These are phyloP conservation scores for Aegilops speltoides DNA, from an alignment of 176 grass and related monocot species.

Conservation along the genomic window DNA sequence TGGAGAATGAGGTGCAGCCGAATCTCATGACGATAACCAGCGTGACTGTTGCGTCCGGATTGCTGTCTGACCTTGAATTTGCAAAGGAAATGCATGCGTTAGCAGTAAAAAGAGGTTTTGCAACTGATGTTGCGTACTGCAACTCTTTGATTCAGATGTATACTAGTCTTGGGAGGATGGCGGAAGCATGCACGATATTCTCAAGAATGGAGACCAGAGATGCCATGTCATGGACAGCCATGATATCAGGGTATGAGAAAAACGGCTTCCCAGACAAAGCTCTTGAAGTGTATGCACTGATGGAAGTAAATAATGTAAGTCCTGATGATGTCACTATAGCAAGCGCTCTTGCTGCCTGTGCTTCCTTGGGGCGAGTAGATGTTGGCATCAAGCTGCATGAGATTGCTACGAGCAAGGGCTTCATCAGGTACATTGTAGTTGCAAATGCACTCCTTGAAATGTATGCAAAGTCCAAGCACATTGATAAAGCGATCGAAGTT, in stretches of 20 bases:
- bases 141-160: conserved; percentile 97
- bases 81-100: conserved; percentile 79
- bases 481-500: conserved; percentile 82
- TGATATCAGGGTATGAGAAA: conserved; percentile 97
- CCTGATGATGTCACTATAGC: conserved; percentile 74
- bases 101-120: conserved; percentile 70
- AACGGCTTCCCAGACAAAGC: conserved; percentile 70
- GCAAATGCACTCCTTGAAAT: conserved; percentile 73
- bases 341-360: conserved; percentile 78
- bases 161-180: conserved; percentile 48
- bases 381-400: conserved; percentile 75
- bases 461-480: conserved; percentile 77
- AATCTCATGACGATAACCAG: conserved; percentile 77
- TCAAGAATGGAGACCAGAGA: conserved; percentile 61
- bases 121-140: conserved; percentile 51
- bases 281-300: conserved; percentile 73
- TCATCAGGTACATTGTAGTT: conserved; percentile 53
- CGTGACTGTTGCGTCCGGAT: conserved; percentile 66
- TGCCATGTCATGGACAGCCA: conserved; percentile 85
- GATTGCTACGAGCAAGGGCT: conserved; percentile 52
- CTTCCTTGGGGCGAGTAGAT: conserved; percentile 60
- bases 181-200: conserved; percentile 63
- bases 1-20: conserved; percentile 63
- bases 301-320: conserved; percentile 61
- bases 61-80: conserved; percentile 37